These are phyloP conservation scores for Pisolithus tinctorius DNA, from an alignment of 768 basidiomycete species.

Conservation along the genomic window DNA sequence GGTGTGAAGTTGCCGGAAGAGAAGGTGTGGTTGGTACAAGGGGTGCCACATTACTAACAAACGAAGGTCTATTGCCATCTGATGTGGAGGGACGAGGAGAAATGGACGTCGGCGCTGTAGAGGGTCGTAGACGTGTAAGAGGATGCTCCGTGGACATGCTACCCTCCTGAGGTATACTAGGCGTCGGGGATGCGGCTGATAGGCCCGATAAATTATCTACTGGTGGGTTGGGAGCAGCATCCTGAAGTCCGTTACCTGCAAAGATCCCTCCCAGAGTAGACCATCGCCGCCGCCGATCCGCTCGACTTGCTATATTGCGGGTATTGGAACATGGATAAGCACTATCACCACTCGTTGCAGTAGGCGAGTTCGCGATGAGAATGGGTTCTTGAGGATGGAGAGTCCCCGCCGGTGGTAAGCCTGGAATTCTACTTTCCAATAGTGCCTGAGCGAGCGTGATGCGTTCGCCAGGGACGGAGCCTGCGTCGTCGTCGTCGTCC, in stretches of 20 bases:
- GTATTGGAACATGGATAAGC: constrained; percentile 33
- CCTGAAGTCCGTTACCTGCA: constrained; percentile 16
- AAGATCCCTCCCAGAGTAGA: constrained; percentile 55
- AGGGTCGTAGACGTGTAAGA: constrained; percentile 16
- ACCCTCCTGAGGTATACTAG: constrained; percentile 13
- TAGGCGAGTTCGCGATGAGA: constrained; percentile 43
- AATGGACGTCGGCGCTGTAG: constrained; percentile 9
- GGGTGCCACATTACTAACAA: constrained; percentile 12
- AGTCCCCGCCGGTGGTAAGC: constrained; percentile 65
- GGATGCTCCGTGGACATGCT: constrained; percentile 21
- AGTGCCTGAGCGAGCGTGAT: constrained; percentile 71
- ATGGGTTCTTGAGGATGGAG: constrained; percentile 63
- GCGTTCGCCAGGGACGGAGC: constrained; percentile 40
- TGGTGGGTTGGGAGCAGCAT: constrained; percentile 20
- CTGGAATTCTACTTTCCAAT: constrained; percentile 71
- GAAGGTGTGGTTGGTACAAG: constrained; percentile 22
- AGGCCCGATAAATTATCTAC: constrained; percentile 14
- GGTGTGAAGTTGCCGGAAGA: constrained; percentile 29
- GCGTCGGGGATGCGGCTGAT: constrained; percentile 11
- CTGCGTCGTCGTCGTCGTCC: constrained; percentile 49
- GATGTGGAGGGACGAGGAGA: constrained; percentile 31
- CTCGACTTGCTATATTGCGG: constrained; percentile 24
- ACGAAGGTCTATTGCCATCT: constrained; percentile 18
- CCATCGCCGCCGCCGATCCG: constrained; percentile 57
- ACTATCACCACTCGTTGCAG: constrained; percentile 34